Percentiles rank a stretch among this genome's conserved stretches.
These are phyloP conservation scores for Tylopilus intermedius DNA, from an alignment of 768 basidiomycete genomes.

Conservation along the genomic window DNA sequence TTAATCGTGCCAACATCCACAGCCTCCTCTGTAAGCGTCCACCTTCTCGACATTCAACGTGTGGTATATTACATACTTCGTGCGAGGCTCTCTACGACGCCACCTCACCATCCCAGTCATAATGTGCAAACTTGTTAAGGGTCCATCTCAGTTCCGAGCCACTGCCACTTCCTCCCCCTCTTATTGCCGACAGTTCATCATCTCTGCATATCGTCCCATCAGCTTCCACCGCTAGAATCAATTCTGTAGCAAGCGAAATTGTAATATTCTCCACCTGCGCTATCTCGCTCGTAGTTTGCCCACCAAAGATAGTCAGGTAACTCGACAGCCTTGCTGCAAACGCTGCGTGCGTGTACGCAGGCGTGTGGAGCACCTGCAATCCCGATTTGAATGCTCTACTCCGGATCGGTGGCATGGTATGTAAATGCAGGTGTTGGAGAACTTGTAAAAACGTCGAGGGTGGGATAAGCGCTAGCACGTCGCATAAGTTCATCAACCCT, in stretches of 20 bases:
- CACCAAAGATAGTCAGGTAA: slow-evolving; percentile 45
- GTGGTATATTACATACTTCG: slow-evolving; percentile 2
- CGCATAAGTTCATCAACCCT: background rate
- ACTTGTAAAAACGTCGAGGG: slow-evolving; percentile 81
- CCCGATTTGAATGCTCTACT: slow-evolving; percentile 68
- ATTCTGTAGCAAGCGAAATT: slow-evolving; percentile 69
- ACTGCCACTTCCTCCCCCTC: slow-evolving; percentile 40
- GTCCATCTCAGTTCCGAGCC: slow-evolving; percentile 70
- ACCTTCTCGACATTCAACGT: slow-evolving; percentile 8
- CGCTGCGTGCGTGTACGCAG: slow-evolving; percentile 60
- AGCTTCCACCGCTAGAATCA: slow-evolving; percentile 70
- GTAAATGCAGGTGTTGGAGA: slow-evolving; percentile 57
- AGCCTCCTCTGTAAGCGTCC: slow-evolving; percentile 6
- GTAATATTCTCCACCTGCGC: slow-evolving; percentile 68
- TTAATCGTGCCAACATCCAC: slow-evolving; percentile 7
- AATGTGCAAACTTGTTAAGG: slow-evolving; percentile 60
- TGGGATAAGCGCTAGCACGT: slow-evolving; percentile 72
- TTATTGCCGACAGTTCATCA: slow-evolving; percentile 41
- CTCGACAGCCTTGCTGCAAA: slow-evolving; percentile 66
- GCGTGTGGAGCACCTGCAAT: slow-evolving; percentile 79
- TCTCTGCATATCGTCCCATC: slow-evolving; percentile 74
- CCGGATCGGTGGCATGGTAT: slow-evolving; percentile 65
- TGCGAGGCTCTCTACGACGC: background rate
- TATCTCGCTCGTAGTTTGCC: slow-evolving; percentile 63
- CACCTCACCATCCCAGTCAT: slow-evolving; percentile 68